phyloP scores from a whole-genome alignment of 305 asterid genomes.

The Fraxinus paxiana region DNA sequence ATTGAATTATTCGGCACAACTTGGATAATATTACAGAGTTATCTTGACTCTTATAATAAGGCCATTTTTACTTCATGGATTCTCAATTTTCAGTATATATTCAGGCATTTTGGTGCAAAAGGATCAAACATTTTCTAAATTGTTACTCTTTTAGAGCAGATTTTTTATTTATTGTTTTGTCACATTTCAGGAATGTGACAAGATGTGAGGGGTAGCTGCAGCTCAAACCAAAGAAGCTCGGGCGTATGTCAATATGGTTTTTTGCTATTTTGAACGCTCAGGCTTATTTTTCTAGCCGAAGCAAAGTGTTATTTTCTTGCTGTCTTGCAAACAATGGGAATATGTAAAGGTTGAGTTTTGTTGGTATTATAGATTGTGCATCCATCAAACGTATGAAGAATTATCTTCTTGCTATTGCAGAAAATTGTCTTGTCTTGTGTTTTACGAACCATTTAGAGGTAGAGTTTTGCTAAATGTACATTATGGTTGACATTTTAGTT shows the following conservation, averaged over 20 bases:
- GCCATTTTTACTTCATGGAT: background rate
- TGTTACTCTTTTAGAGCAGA: conserved; percentile 15
- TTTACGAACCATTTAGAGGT: background rate
- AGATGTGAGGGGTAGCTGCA: background rate
- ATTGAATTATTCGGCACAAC: background rate
- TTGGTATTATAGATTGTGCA: background rate
- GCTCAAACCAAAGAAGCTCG: background rate
- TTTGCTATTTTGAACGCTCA: background rate
- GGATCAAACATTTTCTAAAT: background rate
- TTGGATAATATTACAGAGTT: background rate
- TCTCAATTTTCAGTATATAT: background rate
- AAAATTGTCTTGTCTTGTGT: background rate
- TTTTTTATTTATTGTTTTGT: background rate
- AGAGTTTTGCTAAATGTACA: no score
- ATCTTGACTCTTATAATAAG: background rate
- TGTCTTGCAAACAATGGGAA: background rate
- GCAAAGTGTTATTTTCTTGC: background rate
- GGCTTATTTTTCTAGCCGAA: conserved; percentile 14
- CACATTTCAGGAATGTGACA: conserved; percentile 26
- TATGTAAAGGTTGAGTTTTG: background rate
- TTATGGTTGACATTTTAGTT: no score
- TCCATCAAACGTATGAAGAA: background rate
- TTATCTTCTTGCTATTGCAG: background rate
- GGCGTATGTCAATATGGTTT: background rate
- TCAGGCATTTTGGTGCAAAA: background rate